phyloP scores from a whole-genome alignment of 2,329 filamentous ascomycete species.

The Calonectria pteridis region DNA sequence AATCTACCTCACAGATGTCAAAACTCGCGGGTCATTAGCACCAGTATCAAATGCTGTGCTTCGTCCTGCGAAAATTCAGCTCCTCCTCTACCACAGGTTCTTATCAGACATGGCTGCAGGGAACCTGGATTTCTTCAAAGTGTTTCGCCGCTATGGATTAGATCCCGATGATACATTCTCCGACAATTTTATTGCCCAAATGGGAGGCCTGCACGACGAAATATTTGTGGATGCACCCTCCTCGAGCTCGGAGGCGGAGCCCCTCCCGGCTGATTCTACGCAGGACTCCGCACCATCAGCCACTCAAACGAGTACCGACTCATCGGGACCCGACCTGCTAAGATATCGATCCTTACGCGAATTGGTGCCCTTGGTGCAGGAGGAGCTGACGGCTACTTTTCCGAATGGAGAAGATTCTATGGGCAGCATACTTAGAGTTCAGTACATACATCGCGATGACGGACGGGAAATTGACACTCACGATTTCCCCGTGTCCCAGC shows the following conservation, averaged over 20 bases:
- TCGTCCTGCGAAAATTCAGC: slow-evolving; percentile 84
- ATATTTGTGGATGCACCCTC: slow-evolving; percentile 65
- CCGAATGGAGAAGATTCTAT: slow-evolving; percentile 61
- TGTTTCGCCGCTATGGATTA: slow-evolving; percentile 80
- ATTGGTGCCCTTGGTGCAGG: slow-evolving; percentile 59
- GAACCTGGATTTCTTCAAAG: slow-evolving; percentile 74
- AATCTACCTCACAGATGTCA: slow-evolving; percentile 88
- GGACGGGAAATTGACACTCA: slow-evolving; percentile 67
- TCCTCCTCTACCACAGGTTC: slow-evolving; percentile 90
- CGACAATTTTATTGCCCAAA: slow-evolving; percentile 81
- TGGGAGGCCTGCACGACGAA: slow-evolving; percentile 77
- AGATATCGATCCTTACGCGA: slow-evolving; percentile 63
- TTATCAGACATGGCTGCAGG: slow-evolving; percentile 81
- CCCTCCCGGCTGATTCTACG: slow-evolving; percentile 18
- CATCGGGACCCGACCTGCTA: slow-evolving; percentile 51
- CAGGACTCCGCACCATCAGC: slow-evolving; percentile 29
- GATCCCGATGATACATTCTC: slow-evolving; percentile 77
- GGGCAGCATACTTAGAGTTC: slow-evolving; percentile 64
- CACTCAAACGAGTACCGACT: slow-evolving; percentile 32
- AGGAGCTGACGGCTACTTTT: slow-evolving; percentile 65
- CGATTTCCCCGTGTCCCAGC: slow-evolving; percentile 75
- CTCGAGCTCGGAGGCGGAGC: slow-evolving; percentile 49
- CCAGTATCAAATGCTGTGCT: slow-evolving; percentile 77
- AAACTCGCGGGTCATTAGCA: slow-evolving; percentile 78
- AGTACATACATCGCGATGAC: slow-evolving; percentile 66